These are phyloP conservation scores for Diplocarpon mali DNA, from an alignment of 2,329 filamentous ascomycete species.

Conservation along the genomic window DNA sequence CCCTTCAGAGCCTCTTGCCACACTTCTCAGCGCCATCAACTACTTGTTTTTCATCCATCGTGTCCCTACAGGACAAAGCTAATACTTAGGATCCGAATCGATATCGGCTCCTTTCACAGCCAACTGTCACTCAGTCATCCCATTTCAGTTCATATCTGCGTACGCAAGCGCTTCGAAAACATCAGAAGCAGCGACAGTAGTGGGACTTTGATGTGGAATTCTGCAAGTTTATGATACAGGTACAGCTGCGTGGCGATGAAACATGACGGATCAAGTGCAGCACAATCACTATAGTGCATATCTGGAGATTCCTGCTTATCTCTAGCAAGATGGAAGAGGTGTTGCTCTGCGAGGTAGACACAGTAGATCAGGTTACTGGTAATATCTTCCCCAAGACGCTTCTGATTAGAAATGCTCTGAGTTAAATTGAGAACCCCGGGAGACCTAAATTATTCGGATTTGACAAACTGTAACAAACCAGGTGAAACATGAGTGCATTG, in stretches of 20 bases:
- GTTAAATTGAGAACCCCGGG: no score
- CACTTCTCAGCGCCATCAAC: not conserved
- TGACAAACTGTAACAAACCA: no score
- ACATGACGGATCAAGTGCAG: not conserved
- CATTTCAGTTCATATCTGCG: not conserved
- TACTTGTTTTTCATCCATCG: not conserved
- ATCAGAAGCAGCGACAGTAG: not conserved
- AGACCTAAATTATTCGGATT: no score
- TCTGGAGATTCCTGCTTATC: not conserved
- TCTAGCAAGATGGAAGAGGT: not conserved
- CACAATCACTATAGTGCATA: not conserved
- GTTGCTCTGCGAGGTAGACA: slow-evolving; percentile 3
- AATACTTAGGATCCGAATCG: not conserved
- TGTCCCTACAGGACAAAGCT: not conserved
- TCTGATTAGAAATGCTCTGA: not conserved
- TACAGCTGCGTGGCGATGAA: slow-evolving; percentile 3
- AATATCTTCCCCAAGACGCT: not conserved
- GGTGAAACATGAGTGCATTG: no score
- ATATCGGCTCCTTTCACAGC: not conserved
- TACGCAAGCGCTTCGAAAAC: not conserved
- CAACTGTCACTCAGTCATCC: not conserved
- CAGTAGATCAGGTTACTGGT: not conserved
- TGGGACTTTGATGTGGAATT: slow-evolving; percentile 3
- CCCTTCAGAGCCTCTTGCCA: not conserved
- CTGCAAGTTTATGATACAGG: slow-evolving; percentile 1